Evolutionary conservation across 2,329 filamentous ascomycete species (phyloP), one percentile per base, ranked within the genome.

Genomic region (Thyridium curvatum): DNA sequence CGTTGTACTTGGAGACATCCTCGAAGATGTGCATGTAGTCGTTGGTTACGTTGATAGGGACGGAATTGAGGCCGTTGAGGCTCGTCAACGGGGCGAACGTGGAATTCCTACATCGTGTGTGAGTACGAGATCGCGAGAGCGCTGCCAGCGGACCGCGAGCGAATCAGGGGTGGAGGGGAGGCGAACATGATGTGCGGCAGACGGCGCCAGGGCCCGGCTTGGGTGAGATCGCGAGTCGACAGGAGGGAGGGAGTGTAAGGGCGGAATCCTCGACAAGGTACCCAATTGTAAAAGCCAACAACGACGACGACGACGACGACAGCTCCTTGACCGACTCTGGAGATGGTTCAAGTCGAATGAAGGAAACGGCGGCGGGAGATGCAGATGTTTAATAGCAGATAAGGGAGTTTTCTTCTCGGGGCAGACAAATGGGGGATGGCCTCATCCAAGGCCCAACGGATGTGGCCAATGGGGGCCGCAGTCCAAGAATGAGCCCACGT

Each of bases 1-100:
- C 77, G 76, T 95, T 93, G 73, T 79, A 74, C 58, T 80, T 79
- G 55, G 74, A 69, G 16, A 83, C 71, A 58, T 82, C 76, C 47
- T 81, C 74, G 54, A 79, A 72, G 46, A 82, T 74, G 49, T 62
- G 66, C 31, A 76, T 63, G 56, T 78, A 79, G 50, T 68, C 66
- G 44, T 66, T 60, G 33, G 68, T 65, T 48, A 69, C 62, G 61
- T 68, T 71, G 40, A 73, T 26, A 26, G 21, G 21, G 21, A 26
- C 21, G 21, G 21, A 6, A 10, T 26, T 26, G 21, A 26, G 21
- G 21, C 21, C 21, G 10, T 26, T 26, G 21, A 26, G 21, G 21
- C 21, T 26, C 6, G 21, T 26, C 58, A 58, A 35, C 41, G 46
- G 45, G 14, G 55, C 47, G 40, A 68, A 58, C 42, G 74, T 78